These are phyloP conservation scores for Chlamydomonas sp. DNA, from an alignment of 139 green algal genomes.

Conservation along the genomic window DNA sequence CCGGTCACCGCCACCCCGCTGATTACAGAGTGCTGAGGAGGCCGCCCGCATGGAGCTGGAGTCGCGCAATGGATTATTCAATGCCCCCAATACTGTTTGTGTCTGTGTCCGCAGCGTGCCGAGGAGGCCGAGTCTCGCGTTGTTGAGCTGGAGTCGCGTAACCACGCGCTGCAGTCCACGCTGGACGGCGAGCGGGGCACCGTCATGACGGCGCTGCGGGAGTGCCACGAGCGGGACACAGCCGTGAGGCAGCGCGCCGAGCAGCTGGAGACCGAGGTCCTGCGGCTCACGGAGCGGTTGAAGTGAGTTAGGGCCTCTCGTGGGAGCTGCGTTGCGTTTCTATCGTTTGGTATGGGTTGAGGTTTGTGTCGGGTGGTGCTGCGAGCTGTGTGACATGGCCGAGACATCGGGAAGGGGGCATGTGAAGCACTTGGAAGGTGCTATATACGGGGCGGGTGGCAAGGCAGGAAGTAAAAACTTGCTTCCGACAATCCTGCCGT, in stretches of 20 bases:
- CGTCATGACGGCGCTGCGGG: conserved; percentile 43
- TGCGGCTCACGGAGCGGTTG: conserved; percentile 44
- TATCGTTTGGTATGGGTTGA: too few species aligned
- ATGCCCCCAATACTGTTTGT: neutral
- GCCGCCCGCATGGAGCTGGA: too few species aligned
- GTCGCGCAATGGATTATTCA: too few species aligned
- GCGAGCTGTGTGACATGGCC: too few species aligned
- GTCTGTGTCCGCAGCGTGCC: conserved; percentile 8
- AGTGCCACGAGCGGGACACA: conserved; percentile 54
- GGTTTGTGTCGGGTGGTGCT: too few species aligned
- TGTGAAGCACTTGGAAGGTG: too few species aligned
- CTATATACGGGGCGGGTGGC: too few species aligned
- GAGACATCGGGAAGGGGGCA: too few species aligned
- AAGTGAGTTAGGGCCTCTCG: conserved; percentile 19
- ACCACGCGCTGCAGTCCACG: conserved; percentile 31
- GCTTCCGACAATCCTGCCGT: neutral
- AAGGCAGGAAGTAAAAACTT: too few species aligned
- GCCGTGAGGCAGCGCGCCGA: conserved; percentile 30
- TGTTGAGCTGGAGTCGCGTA: conserved; percentile 47
- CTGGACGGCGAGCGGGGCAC: conserved; percentile 48
- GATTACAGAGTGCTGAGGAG: too few species aligned
- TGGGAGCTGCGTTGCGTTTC: neutral
- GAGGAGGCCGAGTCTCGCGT: conserved; percentile 39
- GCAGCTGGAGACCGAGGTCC: conserved; percentile 52
- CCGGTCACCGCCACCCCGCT: too few species aligned